Conservation (phyloP, 2,329 filamentous ascomycete species). For the Thielaviopsis punctulata region DNA sequence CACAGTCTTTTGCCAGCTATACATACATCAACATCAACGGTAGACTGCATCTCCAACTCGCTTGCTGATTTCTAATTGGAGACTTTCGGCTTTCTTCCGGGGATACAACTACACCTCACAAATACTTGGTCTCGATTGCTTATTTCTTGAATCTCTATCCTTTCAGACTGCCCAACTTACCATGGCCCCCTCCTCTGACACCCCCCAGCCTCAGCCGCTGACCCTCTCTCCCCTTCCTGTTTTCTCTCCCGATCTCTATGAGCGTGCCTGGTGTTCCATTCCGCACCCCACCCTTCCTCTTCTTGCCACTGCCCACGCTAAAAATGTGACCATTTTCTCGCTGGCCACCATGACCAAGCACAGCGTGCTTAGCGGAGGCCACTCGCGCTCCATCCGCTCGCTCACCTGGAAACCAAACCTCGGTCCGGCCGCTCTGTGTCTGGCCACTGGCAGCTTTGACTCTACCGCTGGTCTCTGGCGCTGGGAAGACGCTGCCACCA, state of each 20-base stretch:
- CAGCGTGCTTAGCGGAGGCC: conserved; percentile 66
- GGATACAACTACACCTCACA: too few species aligned
- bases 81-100: neutral
- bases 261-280: conserved; percentile 70
- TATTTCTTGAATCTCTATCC: too few species aligned
- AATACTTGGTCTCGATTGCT: too few species aligned
- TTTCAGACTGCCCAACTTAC: neutral
- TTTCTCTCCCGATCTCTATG: conserved; percentile 39
- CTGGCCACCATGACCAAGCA: conserved; percentile 65
- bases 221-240: conserved; percentile 25
- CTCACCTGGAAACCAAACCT: conserved; percentile 73
- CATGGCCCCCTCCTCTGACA: neutral
- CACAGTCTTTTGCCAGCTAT: neutral
- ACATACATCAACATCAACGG: neutral
- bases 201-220: neutral
- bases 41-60: neutral
- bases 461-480: conserved; percentile 76
- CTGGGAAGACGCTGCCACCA: conserved; percentile 26
- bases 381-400: conserved; percentile 75
- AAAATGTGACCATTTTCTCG: conserved; percentile 78
- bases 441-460: conserved; percentile 89
- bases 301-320: conserved; percentile 75
- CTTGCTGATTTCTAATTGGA: neutral
- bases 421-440: conserved; percentile 45
- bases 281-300: conserved; percentile 79